Conservation (phyloP, 495 filamentous ascomycete species). For the Xylaria acuta region DNA sequence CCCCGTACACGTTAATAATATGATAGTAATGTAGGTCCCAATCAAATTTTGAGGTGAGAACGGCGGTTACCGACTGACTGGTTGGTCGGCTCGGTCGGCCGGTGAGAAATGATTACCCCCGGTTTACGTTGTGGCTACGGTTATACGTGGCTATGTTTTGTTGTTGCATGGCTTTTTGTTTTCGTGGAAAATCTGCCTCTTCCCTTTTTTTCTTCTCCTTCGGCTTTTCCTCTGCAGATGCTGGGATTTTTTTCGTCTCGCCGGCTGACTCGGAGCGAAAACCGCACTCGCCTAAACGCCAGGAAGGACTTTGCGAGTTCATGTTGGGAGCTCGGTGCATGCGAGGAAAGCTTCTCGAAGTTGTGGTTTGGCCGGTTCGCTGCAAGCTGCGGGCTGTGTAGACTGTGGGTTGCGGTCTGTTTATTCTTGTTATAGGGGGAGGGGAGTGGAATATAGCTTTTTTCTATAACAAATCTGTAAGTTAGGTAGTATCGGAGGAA, state of each 20-base stretch:
- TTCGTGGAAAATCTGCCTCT: constrained; percentile 5
- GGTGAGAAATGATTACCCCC: constrained; percentile 15
- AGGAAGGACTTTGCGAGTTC: constrained; percentile 20
- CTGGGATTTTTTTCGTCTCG: constrained; percentile 1
- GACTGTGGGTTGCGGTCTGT: constrained; percentile 2
- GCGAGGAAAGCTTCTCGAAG: neutral
- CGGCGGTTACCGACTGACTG: constrained; percentile 18
- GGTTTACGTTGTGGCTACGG: constrained; percentile 11
- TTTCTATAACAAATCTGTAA: constrained; percentile 21
- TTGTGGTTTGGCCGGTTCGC: constrained; percentile 12
- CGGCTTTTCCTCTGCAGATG: neutral
- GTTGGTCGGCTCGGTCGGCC: constrained; percentile 24
- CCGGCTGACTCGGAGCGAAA: constrained; percentile 14
- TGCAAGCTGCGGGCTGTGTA: constrained; percentile 7
- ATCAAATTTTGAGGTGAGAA: constrained; percentile 15
- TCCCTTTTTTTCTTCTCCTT: constrained; percentile 3
- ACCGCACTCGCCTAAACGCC: constrained; percentile 1
- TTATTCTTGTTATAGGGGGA: neutral
- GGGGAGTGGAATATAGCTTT: neutral
- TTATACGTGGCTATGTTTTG: neutral
- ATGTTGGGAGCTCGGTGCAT: neutral
- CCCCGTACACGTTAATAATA: constrained; percentile 13
- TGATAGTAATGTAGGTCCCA: neutral
- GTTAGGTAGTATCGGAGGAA: constrained; percentile 11
- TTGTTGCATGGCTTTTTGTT: constrained; percentile 8